These are phyloP conservation scores for Raffaelea arxii DNA, from an alignment of 2,329 filamentous ascomycete species.

Conservation along the genomic window DNA sequence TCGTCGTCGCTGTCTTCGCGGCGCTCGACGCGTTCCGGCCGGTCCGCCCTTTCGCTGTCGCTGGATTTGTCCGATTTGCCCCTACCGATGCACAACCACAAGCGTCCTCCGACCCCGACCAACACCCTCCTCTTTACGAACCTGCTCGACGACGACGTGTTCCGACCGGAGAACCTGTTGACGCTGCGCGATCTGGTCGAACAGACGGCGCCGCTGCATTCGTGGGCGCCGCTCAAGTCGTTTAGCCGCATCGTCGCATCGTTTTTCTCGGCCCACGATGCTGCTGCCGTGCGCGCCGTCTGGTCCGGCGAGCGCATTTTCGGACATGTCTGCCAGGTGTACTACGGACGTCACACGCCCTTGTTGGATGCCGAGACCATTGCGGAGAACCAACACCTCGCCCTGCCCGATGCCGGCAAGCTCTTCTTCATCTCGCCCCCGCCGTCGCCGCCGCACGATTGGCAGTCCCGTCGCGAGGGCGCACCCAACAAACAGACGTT, in stretches of 20 bases:
- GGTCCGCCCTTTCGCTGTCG: constrained; percentile 45
- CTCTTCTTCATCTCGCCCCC: constrained; percentile 66
- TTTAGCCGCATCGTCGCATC: constrained; percentile 75
- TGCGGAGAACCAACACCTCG: constrained; percentile 44
- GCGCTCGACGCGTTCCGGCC: constrained; percentile 26
- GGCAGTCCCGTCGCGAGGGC: constrained; percentile 59
- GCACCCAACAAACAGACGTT: constrained; percentile 60
- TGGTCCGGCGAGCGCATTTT: constrained; percentile 68
- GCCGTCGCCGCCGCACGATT: constrained; percentile 57
- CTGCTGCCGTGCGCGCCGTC: constrained; percentile 59
- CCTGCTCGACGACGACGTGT: constrained; percentile 63
- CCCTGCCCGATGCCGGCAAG: constrained; percentile 60
- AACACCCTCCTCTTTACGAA: constrained; percentile 83
- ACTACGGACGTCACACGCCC: constrained; percentile 56
- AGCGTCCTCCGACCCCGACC: constrained; percentile 62
- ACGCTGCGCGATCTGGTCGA: constrained; percentile 63
- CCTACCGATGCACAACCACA: constrained; percentile 34
- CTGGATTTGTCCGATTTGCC: constrained; percentile 68
- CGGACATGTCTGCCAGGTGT: constrained; percentile 59
- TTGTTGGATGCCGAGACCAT: constrained; percentile 24
- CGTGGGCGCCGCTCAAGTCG: constrained; percentile 71
- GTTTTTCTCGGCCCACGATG: constrained; percentile 61
- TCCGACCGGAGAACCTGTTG: constrained; percentile 63
- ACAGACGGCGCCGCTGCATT: constrained; percentile 60
- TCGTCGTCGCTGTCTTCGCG: background rate